Conservation (phyloP, 2,329 filamentous ascomycete species). For the Aspergillus fructus region DNA sequence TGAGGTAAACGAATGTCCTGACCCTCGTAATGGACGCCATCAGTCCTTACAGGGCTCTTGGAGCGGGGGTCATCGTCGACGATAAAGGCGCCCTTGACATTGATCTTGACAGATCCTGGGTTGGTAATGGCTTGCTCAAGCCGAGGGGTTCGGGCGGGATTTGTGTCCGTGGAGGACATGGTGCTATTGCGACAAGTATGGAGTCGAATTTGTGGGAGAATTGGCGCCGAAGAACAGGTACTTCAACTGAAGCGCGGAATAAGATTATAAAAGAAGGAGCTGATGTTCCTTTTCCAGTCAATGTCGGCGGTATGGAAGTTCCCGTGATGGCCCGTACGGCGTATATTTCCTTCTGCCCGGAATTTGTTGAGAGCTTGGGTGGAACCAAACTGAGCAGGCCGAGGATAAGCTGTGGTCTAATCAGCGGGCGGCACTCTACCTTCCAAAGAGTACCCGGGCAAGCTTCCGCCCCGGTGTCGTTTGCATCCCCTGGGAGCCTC, state of each 20-base stretch:
- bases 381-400: constrained; percentile 12
- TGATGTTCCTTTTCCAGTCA: constrained; percentile 7
- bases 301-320: constrained; percentile 23
- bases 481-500: background rate
- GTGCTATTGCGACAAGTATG: constrained; percentile 1
- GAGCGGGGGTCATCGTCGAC: constrained; percentile 72
- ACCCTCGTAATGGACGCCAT: constrained; percentile 68
- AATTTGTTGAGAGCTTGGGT: constrained; percentile 20
- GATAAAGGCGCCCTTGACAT: constrained; percentile 94
- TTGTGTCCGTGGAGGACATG: constrained; percentile 34
- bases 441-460: background rate
- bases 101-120: constrained; percentile 79
- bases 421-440: background rate
- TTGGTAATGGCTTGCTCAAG: constrained; percentile 53
- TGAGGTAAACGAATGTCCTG: constrained; percentile 96
- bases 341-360: constrained; percentile 46
- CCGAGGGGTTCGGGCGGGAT: constrained; percentile 27
- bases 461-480: background rate
- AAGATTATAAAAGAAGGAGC: constrained; percentile 1
- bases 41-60: constrained; percentile 51
- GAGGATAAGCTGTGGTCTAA: constrained; percentile 7
- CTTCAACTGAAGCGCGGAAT: constrained; percentile 22
- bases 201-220: background rate
- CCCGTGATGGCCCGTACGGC: constrained; percentile 46
- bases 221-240: constrained; percentile 10